Conservation (phyloP, 2,329 filamentous ascomycete species). For the Rhynchosporium agropyri region DNA sequence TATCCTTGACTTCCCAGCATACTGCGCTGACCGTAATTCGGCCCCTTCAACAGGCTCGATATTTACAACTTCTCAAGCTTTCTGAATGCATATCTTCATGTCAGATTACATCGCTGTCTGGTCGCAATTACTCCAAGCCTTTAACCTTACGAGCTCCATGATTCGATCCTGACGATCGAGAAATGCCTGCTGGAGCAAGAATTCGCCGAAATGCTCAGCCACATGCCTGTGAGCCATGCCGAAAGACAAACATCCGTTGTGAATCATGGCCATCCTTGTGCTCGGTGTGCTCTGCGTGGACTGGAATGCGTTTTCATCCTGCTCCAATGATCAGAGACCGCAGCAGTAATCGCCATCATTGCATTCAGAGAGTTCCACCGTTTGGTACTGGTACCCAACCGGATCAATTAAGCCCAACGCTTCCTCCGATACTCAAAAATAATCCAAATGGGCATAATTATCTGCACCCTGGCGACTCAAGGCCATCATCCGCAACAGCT, state of each 20-base stretch:
- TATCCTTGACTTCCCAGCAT: too few species aligned
- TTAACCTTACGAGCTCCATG: too few species aligned
- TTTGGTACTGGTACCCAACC: background rate
- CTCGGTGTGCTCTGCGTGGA: conserved; percentile 17
- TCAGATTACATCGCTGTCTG: too few species aligned
- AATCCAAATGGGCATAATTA: background rate
- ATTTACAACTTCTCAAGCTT: too few species aligned
- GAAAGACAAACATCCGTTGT: conserved; percentile 21
- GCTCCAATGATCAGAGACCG: conserved; percentile 20
- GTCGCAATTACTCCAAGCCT: too few species aligned
- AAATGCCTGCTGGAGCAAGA: conserved; percentile 16
- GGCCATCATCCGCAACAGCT: conserved; percentile 1
- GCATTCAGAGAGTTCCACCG: background rate
- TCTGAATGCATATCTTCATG: too few species aligned
- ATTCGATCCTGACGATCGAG: background rate
- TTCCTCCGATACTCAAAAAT: background rate
- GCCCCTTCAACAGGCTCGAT: too few species aligned
- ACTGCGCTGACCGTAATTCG: too few species aligned
- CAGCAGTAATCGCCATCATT: background rate
- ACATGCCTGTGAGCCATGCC: conserved; percentile 23
- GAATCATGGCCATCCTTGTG: conserved; percentile 23
- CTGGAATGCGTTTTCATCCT: conserved; percentile 21
- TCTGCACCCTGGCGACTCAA: background rate
- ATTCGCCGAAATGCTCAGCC: conserved; percentile 23
- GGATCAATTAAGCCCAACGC: conserved; percentile 2